Evolutionary conservation across 305 asterid genomes (phyloP), one percentile per base, ranked within the genome.

Genomic region (Plantago lanceolata): DNA sequence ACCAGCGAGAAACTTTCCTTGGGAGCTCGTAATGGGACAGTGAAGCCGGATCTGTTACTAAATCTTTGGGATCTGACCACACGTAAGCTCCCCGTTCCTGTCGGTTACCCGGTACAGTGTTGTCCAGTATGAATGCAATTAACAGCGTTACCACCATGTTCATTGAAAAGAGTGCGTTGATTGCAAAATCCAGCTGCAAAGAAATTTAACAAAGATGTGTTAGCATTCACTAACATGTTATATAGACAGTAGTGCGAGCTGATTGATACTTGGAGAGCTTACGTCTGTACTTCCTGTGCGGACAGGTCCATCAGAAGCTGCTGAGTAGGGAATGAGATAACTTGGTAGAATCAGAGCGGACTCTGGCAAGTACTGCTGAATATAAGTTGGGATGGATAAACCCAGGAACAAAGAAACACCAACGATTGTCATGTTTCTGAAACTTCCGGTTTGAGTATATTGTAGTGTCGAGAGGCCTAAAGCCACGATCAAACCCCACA

Each of bases 371-470:
- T 84, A 90, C 82, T 93, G 95, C 82, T 93, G 96, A 78, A 85
- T 67, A 71, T 87, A 93, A 0, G 97, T 90, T 0, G 99, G 99
- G 73, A 93, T 67, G 15, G 99, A 93, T 62, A 90, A 79, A 56
- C 99, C 99, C 21, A 93, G 90, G 80, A 93, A 90, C 78, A 93
- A 71, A 0, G 97, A 90, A 57, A 84, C 89, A 17, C 99, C 95
- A 35, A 93, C 92, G 40, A 93, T 90, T 49, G 86, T 84, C 61
- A 93, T 78, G 82, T 93, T 93, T 57, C 97, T 82, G 66, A 85
- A 85, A 68, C 94, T 85, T 65, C 89, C 79, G 16, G 93, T 76
- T 77, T 79, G 90, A 59, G 92, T 85, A 19, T 85, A 81, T 63
- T 84, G 99, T 69, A 93, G 75, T 0, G 85, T 82, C 2, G 95